These are phyloP conservation scores for Sporisorium reilianum DNA, from an alignment of 1,284 basidiomycete genomes.

Conservation along the genomic window DNA sequence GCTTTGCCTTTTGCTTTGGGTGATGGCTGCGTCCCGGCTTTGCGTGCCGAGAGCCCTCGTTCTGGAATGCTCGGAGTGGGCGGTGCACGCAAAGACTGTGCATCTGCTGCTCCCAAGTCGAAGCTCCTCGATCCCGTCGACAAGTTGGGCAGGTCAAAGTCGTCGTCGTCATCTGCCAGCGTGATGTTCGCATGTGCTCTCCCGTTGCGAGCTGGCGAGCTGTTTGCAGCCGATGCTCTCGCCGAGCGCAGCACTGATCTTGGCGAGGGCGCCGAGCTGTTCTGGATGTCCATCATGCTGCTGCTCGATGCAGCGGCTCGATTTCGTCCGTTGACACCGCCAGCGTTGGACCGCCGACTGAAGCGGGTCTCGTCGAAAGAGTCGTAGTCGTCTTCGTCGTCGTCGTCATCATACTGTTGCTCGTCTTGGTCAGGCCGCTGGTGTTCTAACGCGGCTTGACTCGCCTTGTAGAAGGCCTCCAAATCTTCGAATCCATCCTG, in stretches of 20 bases:
- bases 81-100: slow-evolving; percentile 8
- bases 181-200: slow-evolving; percentile 28
- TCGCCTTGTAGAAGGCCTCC: slow-evolving; percentile 65
- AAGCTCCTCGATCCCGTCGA: slow-evolving; percentile 55
- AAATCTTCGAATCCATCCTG: slow-evolving; percentile 76
- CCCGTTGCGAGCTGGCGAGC: slow-evolving; percentile 18
- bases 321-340: slow-evolving; percentile 7
- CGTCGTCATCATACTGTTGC: slow-evolving; percentile 72
- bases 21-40: slow-evolving; percentile 8
- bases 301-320: slow-evolving; percentile 32
- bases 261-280: slow-evolving; percentile 49
- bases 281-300: slow-evolving; percentile 54
- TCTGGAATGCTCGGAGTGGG: slow-evolving; percentile 14
- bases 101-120: slow-evolving; percentile 51
- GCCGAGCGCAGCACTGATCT: slow-evolving; percentile 32
- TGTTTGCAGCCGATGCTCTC: slow-evolving; percentile 39
- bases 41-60: slow-evolving; percentile 24
- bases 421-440: slow-evolving; percentile 73
- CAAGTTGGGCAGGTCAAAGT: slow-evolving; percentile 37
- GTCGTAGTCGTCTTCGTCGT: slow-evolving; percentile 73
- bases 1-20: slow-evolving; percentile 21
- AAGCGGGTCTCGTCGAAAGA: slow-evolving; percentile 40
- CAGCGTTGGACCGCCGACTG: slow-evolving; percentile 15
- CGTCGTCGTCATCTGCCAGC: slow-evolving; percentile 68
- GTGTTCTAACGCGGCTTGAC: slow-evolving; percentile 63